phyloP scores from a whole-genome alignment of 768 basidiomycete genomes.

The Exidia glandulosa region DNA sequence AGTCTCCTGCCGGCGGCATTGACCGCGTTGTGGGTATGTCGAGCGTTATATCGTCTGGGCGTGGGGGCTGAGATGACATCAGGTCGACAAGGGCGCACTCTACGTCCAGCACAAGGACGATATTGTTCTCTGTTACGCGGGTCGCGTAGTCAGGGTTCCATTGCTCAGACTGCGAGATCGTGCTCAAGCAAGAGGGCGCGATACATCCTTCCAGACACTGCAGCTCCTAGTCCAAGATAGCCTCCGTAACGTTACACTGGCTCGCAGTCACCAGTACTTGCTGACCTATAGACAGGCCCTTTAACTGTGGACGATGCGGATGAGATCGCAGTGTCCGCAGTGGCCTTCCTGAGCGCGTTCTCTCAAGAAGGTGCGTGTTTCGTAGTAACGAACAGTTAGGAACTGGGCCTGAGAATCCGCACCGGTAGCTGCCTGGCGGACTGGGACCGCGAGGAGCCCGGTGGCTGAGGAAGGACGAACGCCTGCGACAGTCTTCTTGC shows the following conservation, averaged over 20 bases:
- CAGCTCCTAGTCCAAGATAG: no score
- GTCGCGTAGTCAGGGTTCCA: no score
- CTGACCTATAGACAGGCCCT: neutral
- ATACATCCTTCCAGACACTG: no score
- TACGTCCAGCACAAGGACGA: no score
- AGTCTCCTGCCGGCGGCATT: neutral
- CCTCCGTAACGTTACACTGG: no score
- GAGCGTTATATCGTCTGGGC: neutral
- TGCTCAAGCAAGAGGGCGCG: no score
- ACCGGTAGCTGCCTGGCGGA: neutral
- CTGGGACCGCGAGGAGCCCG: neutral
- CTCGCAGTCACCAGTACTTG: no score
- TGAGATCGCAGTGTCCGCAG: neutral
- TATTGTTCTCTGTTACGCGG: no score
- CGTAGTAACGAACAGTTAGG: no score
- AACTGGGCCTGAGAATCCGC: neutral
- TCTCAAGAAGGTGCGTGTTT: neutral
- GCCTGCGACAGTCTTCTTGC: neutral
- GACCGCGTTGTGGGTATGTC: neutral
- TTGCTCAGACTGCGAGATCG: no score
- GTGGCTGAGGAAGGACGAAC: neutral
- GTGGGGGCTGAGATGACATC: neutral
- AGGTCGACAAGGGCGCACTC: neutral
- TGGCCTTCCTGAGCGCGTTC: neutral
- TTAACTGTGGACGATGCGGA: neutral